Base-by-base conservation (phyloP, 345 rosid genomes). In the Orychophragmus violaceus region DNA sequence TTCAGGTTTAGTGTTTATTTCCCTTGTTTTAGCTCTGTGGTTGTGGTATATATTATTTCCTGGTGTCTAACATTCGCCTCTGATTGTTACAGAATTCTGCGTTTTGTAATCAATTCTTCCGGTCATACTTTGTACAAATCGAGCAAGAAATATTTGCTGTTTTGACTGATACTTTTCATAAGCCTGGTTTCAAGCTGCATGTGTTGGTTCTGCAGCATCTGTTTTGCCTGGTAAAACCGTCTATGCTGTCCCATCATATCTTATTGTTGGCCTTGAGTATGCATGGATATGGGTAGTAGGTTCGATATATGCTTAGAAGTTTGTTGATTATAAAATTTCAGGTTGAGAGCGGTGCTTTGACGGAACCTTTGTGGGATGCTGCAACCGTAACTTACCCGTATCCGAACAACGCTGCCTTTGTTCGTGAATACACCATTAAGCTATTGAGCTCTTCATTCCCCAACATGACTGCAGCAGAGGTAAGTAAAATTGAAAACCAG, bases 61-160 rank as follows among this genome's bases (percentile, higher is more conserved):
- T 62, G 49, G 54, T 41, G 46, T 50, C 51, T 55, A 63, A 75
- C 27, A 49, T 49, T 35, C 57, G 23, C 22, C 50, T 68, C 42
- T 69, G 21, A 29, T 69, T 56, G 19, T 69, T 67, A 51, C 87
- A 91, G 97, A 83, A 76, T 51, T 89, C 95, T 16, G 96, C 89
- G 76, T 95, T 89, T 70, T 89, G 97, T 59, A 87, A 91, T 76
- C 97, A 95, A 64, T 95, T 95, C 83, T 87, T 32, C 76, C 79
- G 65, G 24, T 30, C 79, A 8, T 76, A 76, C 72, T 76, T 70
- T 46, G 51, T 76, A 71, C 71, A 71, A 70, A 76, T 71, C 16
- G 99, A 88, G 86, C 99, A 94, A 79, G 99, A 94, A 76, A 94
- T 83, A 68, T 94, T 94, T 81, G 96, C 93, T 1, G 99, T 94